Evolutionary conservation across 2,329 filamentous ascomycete genomes (phyloP), one percentile per base, ranked within the genome.

Genomic region (Elsinoe australis): DNA sequence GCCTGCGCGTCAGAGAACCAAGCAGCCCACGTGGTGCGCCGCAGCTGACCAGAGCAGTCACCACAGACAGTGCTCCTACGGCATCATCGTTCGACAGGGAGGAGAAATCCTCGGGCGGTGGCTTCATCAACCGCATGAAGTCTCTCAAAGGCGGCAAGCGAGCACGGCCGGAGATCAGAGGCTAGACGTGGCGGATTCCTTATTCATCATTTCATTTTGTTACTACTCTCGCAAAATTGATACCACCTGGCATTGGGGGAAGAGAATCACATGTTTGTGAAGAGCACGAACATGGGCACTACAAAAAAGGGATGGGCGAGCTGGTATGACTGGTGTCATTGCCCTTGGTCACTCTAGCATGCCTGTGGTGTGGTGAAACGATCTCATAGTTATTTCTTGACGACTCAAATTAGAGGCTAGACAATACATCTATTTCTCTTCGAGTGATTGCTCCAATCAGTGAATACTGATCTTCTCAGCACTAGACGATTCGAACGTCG

Each of bases 41-140:
- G 15, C 62, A 63, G 24, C 67, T 87, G 5, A 82, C 87, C 66
- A 75, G 83, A 55, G 76, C 82, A 56, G 64, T 73, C 2, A 87
- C 83, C 60, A 14, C 60, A 60, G 41, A 52, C 59, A 62, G 44
- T 49, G 55, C 47, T 18, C 33, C 49, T 7, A 47, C 47, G 12
- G 9, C 45, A n/a, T 49, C 53, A 3, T 35, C 47, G 8, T 47
- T 45, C 14, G 55, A 52, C 38, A 50, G 56, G 49, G 50, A 70
- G 71, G 50, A 71, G 68, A 31, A 66, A 65, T 54, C 58, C 61
- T 63, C 56, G 70, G 68, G 70, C 35, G 76, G 76, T 38, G 83
- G 85, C 1, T 82, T 94, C 53, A 64, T 94, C 53, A 85, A 78
- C 46, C 78, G 87, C 48, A 86, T 92, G 70, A 88, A 86, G 75